Base-by-base conservation (phyloP, 2,329 filamentous ascomycete genomes). In the Teratosphaeria zuluensis region DNA sequence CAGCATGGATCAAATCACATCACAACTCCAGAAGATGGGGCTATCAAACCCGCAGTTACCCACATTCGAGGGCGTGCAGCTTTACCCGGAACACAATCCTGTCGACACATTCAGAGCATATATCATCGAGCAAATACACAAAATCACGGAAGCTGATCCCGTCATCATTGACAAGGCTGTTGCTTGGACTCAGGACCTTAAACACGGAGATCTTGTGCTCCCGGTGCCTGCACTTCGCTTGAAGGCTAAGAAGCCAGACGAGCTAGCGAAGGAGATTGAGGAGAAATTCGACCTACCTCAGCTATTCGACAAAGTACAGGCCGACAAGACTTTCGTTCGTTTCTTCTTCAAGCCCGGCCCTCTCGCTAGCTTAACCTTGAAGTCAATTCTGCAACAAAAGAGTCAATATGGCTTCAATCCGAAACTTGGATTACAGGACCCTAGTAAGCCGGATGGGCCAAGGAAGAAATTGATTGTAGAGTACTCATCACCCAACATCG, bases 401-500 rank as follows among this genome's bases (percentile, higher is more conserved):
- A 63, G 72, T 9, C 74, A 78, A 24, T 95, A 83, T 69, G 89
- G 89, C 61, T 80, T 79, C 71, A 84, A 87, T 70, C 76, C 77
- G 19, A 77, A 77, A 51, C 70, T 80, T 42, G 86, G 86, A 19
- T 76, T 85, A 28, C 80, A 79, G 63, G 84, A 90, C 68, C 79
- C 81, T 42, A 75, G 78, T 24, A 81, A 89, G 68, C 79, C 83
- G 7, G 79, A 77, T 56, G 77, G 80, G 60, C 84, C 81, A 62
- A 78, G 78, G 66, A 89, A 89, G 78, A 82, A 80, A 67, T 80
- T 86, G 52, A 82, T 94, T 56, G 82, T 94, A 66, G 89, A 94
- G 69, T 94, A 92, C 74, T 90, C 87, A 7, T 91, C 87, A 7
- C 89, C 90, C 55, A 94, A 94, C 72, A 91, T 94, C 60, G 89